Evolutionary conservation across 208 protist species (phyloP), one percentile per base, ranked within the genome.

Genomic region (Vickermania ingenoplastis): DNA sequence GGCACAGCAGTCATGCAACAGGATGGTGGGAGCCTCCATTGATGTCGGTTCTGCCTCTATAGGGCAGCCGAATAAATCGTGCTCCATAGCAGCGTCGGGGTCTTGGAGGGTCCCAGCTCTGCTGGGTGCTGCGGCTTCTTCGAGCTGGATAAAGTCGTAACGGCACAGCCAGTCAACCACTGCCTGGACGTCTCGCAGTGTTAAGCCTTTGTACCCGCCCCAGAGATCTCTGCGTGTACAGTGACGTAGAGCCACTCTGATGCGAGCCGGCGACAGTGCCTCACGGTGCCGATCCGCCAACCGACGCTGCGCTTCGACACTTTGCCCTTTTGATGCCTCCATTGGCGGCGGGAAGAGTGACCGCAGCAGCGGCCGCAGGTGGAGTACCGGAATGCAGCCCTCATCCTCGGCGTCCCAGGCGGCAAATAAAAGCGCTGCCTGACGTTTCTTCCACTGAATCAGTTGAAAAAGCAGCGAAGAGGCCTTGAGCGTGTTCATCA

Each of bases 361-460:
- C 5, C 68, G 51, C 1, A 91, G 63, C 14, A 91, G 73, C 4
- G 83, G 65, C 0, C 59, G 30, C 5, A 91, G 51, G 5, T 80
- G 77, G 1, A 52, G 28, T 28, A 67, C 65, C 24, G 52, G 62
- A 14, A 91, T 76, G 29, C 71, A 67, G 2, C 83, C 83, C 22
- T 53, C 51, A 4, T 68, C 75, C 7, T 86, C 65, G 0, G 58
- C 57, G 29, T 91, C 83, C 80, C 77, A 86, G 31, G 65, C 57
- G 41, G 70, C 66, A 41, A 87, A 91, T 1, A 91, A 63, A 50
- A 80, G 48, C 7, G 70, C 76, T 1, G 79, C 77, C 65, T 91
- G 72, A 31, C 81, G 77, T 25, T 78, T 82, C 64, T 91, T 91
- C 63, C 24, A 85, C 25, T 27, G 36, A 45, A 45, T 45, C 36